These are phyloP conservation scores for Excoecaria cochinchinensis DNA, from an alignment of 345 rosid genomes.

Conservation along the genomic window DNA sequence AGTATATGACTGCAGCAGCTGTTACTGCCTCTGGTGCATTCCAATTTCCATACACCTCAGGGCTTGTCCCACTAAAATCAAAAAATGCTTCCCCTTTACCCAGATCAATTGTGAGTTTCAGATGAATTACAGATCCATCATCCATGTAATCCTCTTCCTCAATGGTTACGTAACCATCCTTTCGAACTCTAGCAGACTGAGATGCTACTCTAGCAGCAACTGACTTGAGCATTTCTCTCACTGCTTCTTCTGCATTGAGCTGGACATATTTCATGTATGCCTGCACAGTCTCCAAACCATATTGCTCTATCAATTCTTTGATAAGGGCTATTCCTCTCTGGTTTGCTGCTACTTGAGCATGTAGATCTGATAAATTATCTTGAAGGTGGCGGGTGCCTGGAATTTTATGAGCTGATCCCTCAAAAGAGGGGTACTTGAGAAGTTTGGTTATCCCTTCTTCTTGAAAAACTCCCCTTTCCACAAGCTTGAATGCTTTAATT, in stretches of 20 bases:
- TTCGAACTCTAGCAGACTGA: conserved; percentile 29
- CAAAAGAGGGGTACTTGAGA: conserved; percentile 61
- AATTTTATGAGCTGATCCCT: conserved; percentile 46
- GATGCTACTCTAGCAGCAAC: conserved; percentile 61
- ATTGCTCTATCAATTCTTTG: conserved; percentile 85
- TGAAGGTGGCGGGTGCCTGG: conserved; percentile 88
- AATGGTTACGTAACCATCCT: conserved; percentile 40
- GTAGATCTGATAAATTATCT: conserved; percentile 90
- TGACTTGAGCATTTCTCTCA: conserved; percentile 91
- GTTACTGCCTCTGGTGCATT: conserved; percentile 98
- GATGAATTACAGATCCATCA: conserved; percentile 79
- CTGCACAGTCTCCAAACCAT: conserved; percentile 79
- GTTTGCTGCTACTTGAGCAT: conserved; percentile 97
- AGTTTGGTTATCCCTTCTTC: conserved; percentile 85
- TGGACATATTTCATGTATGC: conserved; percentile 92
- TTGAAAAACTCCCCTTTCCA: conserved; percentile 74
- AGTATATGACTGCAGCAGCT: conserved; percentile 90
- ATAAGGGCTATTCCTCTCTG: conserved; percentile 87
- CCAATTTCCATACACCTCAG: conserved; percentile 96
- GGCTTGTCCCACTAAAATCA: conserved; percentile 86
- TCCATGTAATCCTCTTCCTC: conserved; percentile 96
- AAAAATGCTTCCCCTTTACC: conserved; percentile 79
- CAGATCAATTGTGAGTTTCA: conserved; percentile 66
- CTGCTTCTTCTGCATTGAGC: conserved; percentile 90
- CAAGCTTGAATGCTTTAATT: conserved; percentile 91